Percentiles rank a stretch among this genome's conserved stretches.
These are phyloP conservation scores for Dicorynia guianensis DNA, from an alignment of 306 rosid genomes.

Conservation along the genomic window DNA sequence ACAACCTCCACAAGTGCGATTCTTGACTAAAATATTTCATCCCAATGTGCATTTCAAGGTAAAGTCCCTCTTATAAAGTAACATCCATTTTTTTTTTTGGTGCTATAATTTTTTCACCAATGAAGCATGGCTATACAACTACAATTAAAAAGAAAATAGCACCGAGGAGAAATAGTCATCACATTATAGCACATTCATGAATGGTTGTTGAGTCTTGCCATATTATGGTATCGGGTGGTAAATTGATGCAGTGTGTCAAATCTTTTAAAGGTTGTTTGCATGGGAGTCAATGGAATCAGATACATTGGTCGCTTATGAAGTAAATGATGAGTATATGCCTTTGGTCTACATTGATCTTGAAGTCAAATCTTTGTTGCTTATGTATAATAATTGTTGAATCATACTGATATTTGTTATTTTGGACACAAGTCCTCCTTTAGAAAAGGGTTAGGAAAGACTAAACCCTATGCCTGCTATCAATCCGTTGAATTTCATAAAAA, in stretches of 20 bases:
- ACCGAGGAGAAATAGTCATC: not conserved
- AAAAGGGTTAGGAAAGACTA: not conserved
- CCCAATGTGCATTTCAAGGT: slow-evolving; percentile 99
- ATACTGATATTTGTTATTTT: too few species aligned
- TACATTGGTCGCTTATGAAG: not conserved
- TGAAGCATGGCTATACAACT: not conserved
- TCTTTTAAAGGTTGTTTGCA: not conserved
- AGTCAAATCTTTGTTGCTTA: not conserved
- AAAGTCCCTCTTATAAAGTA: not conserved
- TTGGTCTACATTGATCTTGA: not conserved
- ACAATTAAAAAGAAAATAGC: not conserved
- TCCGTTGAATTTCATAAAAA: not conserved
- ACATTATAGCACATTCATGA: not conserved
- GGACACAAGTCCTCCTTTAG: too few species aligned
- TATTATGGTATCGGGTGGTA: not conserved
- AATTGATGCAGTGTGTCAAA: not conserved
- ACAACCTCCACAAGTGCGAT: slow-evolving; percentile 99
- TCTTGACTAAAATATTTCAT: slow-evolving; percentile 94
- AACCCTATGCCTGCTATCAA: not conserved
- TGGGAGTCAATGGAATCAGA: not conserved
- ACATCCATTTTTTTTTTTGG: not conserved
- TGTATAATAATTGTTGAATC: not conserved
- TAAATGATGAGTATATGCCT: not conserved
- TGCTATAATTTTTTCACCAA: slow-evolving; percentile 1
- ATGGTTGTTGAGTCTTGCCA: not conserved